Conservation (phyloP, 108 stramenopile species). For the Parietichytrium sp. region DNA sequence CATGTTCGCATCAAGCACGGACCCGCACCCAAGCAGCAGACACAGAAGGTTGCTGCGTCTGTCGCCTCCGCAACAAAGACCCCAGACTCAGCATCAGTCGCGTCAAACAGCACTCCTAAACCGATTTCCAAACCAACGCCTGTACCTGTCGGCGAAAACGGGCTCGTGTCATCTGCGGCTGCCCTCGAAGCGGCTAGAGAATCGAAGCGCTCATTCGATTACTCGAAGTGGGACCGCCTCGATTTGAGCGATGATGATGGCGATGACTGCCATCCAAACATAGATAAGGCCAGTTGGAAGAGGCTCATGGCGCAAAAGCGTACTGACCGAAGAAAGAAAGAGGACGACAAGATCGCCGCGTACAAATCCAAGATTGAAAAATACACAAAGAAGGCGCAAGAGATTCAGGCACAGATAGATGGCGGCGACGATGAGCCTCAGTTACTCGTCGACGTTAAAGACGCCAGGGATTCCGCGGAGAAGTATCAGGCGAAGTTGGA, state of each 20-base stretch:
- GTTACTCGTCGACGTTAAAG: conserved; percentile 16
- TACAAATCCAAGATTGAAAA: conserved; percentile 5
- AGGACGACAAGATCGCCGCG: background rate
- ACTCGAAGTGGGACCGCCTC: conserved; percentile 96
- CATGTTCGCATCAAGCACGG: conserved; percentile 37
- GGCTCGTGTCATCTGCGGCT: background rate
- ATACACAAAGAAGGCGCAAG: background rate
- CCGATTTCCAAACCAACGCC: background rate
- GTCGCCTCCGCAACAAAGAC: background rate
- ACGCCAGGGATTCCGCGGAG: conserved; percentile 25
- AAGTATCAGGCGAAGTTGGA: conserved; percentile 15
- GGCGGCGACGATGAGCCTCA: background rate
- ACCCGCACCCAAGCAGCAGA: background rate
- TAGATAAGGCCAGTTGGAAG: conserved; percentile 89
- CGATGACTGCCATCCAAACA: conserved; percentile 97
- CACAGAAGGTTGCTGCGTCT: background rate
- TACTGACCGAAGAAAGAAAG: background rate
- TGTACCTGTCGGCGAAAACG: background rate
- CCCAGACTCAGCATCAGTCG: background rate
- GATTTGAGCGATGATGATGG: conserved; percentile 92
- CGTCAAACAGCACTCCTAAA: background rate
- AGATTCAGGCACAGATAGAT: conserved; percentile 12
- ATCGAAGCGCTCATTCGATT: conserved; percentile 88
- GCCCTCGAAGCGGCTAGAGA: conserved; percentile 6
- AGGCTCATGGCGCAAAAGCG: conserved; percentile 50